Evolutionary conservation across 2,329 filamentous ascomycete genomes (phyloP).

Genomic region (Pestalotiopsis sp.): DNA sequence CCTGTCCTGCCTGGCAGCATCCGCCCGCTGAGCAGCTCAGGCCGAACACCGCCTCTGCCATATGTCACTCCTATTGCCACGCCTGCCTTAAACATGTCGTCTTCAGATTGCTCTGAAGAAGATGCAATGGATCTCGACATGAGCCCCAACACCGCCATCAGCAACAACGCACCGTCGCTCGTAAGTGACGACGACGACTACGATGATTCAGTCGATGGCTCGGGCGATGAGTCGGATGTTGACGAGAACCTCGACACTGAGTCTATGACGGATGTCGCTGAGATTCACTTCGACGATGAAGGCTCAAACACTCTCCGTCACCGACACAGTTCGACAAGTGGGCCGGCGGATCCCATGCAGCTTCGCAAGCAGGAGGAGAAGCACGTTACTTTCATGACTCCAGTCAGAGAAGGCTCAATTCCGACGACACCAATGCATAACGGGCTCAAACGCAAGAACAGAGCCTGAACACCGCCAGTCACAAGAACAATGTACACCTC

Average conservation of each 20-base stretch:
- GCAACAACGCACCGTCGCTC: constrained; percentile 78
- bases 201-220: constrained; percentile 70
- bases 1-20: constrained; percentile 33
- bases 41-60: constrained; percentile 42
- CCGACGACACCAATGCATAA: background rate
- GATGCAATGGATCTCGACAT: constrained; percentile 63
- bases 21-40: constrained; percentile 63
- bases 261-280: constrained; percentile 61
- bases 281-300: constrained; percentile 64
- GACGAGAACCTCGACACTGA: constrained; percentile 62
- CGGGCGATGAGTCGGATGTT: constrained; percentile 59
- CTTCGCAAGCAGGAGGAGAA: constrained; percentile 58
- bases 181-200: constrained; percentile 83
- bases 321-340: constrained; percentile 38
- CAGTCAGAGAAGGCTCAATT: constrained; percentile 45
- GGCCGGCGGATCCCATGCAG: constrained; percentile 43
- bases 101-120: constrained; percentile 37
- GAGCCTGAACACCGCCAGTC: background rate
- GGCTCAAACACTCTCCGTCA: constrained; percentile 45
- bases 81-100: constrained; percentile 31
- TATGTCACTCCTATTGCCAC: constrained; percentile 42
- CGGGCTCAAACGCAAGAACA: constrained; percentile 10
- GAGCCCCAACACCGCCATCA: constrained; percentile 70
- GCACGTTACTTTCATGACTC: constrained; percentile 58
- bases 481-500: background rate